A percentile compares a stretch with the other conserved stretches of the same genome.
Conservation (phyloP, 2,329 filamentous ascomycete genomes). For the Penicillium sp. region DNA sequence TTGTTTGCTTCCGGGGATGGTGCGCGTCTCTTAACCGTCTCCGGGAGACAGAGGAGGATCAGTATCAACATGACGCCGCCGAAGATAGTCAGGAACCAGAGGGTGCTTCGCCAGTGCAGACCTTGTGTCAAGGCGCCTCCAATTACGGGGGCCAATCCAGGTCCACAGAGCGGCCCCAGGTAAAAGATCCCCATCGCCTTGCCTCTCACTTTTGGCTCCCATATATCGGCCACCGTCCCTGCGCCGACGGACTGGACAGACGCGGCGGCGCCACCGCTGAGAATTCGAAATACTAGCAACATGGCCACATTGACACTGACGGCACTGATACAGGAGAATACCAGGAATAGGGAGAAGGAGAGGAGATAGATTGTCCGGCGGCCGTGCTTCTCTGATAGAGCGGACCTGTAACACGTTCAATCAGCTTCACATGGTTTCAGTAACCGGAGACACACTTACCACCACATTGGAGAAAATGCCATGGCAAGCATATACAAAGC, state of each 20-base stretch:
- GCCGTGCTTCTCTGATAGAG: neutral
- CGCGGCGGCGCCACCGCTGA: neutral
- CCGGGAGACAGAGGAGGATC: neutral
- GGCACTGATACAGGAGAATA: neutral
- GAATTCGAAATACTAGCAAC: slow-evolving; percentile 3
- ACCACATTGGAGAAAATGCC: neutral
- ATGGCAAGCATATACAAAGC: neutral
- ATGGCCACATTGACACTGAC: neutral
- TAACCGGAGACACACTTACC: neutral
- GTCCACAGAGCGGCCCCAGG: slow-evolving; percentile 39
- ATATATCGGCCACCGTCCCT: slow-evolving; percentile 40
- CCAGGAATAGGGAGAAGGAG: neutral
- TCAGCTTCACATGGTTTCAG: too few species aligned
- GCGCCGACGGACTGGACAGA: too few species aligned
- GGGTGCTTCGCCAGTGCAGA: slow-evolving; percentile 36
- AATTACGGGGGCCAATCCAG: slow-evolving; percentile 37
- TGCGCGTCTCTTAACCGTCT: neutral
- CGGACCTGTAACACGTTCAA: neutral
- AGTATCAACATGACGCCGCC: neutral
- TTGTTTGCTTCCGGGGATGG: neutral
- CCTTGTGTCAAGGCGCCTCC: slow-evolving; percentile 35
- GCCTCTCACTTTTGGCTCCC: slow-evolving; percentile 36
- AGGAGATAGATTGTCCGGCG: slow-evolving; percentile 20
- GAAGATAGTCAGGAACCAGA: slow-evolving; percentile 39
- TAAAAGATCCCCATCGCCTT: slow-evolving; percentile 41